A percentile compares a stretch with the other conserved stretches of the same genome.
phyloP scores from a whole-genome alignment of 371 early-diverging fungal genomes.

The Rhizomucor miehei region DNA sequence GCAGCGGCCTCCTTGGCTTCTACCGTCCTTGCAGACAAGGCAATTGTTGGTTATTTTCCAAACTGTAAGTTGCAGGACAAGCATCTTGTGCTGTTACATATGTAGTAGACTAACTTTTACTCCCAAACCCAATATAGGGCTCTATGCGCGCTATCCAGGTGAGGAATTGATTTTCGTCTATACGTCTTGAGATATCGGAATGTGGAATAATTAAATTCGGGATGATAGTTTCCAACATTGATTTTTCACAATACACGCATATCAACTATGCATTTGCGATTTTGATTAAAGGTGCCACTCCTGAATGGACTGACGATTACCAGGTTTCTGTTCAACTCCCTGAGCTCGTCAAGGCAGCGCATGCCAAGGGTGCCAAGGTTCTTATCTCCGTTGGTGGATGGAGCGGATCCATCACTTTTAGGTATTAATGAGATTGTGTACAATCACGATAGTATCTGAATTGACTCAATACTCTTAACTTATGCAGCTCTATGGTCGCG shows the following conservation, averaged over 20 bases:
- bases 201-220: too few relatives aligned
- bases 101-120: not conserved
- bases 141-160: slow-evolving; percentile 22
- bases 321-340: slow-evolving; percentile 20
- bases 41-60: slow-evolving; percentile 36
- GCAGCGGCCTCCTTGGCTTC: not conserved
- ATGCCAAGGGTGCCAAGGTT: slow-evolving; percentile 42
- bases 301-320: slow-evolving; percentile 29
- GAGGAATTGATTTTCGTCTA: too few relatives aligned
- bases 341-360: slow-evolving; percentile 43
- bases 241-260: slow-evolving; percentile 48
- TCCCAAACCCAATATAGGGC: slow-evolving; percentile 14
- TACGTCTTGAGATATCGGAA: too few relatives aligned
- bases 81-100: not conserved
- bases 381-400: slow-evolving; percentile 68
- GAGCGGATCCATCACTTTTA: slow-evolving; percentile 65
- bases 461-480: slow-evolving; percentile 19
- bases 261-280: slow-evolving; percentile 57
- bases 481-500: slow-evolving; percentile 38
- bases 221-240: slow-evolving; percentile 35
- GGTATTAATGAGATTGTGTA: slow-evolving; percentile 21
- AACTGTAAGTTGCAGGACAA: slow-evolving; percentile 38
- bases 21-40: slow-evolving; percentile 14
- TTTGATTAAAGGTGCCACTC: slow-evolving; percentile 20
- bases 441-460: slow-evolving; percentile 18